Conservation (phyloP, 139 green algal genomes). For the Volvox africanus region DNA sequence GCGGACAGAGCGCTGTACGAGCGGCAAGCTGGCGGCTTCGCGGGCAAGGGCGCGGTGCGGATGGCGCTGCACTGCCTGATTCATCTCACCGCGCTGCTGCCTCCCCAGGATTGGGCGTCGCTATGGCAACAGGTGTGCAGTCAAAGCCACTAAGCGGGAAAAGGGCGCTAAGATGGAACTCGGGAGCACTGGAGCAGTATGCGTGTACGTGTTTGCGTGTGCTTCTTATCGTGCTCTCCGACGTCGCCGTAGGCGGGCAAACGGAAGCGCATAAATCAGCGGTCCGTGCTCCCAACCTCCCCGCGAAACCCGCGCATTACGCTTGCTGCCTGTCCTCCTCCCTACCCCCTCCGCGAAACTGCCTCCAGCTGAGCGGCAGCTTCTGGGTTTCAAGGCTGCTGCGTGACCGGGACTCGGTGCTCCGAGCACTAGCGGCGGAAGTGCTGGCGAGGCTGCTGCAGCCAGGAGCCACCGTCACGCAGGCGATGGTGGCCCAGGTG, state of each 20-base stretch:
- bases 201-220: too few species aligned
- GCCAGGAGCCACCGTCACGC: constrained; percentile 49
- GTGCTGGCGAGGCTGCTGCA: constrained; percentile 52
- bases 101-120: constrained; percentile 42
- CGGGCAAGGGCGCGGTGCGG: constrained; percentile 58
- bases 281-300: too few species aligned
- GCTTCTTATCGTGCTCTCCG: too few species aligned
- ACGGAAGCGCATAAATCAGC: too few species aligned
- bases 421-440: constrained; percentile 39
- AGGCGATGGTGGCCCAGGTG: constrained; percentile 56
- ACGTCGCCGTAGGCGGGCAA: too few species aligned
- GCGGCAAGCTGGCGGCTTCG: constrained; percentile 44
- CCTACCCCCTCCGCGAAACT: too few species aligned
- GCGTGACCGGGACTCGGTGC: constrained; percentile 47
- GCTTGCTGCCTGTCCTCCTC: too few species aligned
- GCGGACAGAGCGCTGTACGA: too few species aligned
- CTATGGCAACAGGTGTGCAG: constrained; percentile 51
- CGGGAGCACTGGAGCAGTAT: too few species aligned
- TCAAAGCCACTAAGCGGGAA: neutral
- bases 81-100: constrained; percentile 53
- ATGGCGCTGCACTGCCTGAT: constrained; percentile 50
- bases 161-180: too few species aligned
- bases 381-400: constrained; percentile 63
- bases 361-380: constrained; percentile 58
- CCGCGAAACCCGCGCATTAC: too few species aligned